phyloP scores from a whole-genome alignment of 2,329 filamentous ascomycete genomes.

The Xylaria hypoxylon region DNA sequence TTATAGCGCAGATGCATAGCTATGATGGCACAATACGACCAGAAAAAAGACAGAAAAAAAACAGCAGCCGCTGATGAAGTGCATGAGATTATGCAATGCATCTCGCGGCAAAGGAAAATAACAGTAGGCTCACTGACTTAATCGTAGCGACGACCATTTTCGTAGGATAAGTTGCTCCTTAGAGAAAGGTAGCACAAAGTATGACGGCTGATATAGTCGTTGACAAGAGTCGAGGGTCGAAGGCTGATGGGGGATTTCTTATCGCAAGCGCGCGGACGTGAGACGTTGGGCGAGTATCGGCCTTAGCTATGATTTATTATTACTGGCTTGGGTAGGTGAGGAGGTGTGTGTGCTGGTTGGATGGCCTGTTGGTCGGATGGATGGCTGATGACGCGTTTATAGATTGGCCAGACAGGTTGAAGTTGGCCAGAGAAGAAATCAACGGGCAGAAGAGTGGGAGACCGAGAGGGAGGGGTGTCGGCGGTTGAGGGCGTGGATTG shows the following conservation, averaged over 20 bases:
- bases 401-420: conserved; percentile 11
- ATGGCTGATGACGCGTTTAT: conserved; percentile 4
- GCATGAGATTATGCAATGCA: conserved; percentile 28
- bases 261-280: conserved; percentile 45
- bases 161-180: conserved; percentile 43
- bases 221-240: conserved; percentile 26
- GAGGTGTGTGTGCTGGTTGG: conserved; percentile 9
- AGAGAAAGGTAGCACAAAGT: conserved; percentile 19
- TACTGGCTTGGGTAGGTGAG: conserved; percentile 36
- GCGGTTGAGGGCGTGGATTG: conserved; percentile 32
- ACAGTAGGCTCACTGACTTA: conserved; percentile 62
- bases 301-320: conserved; percentile 39
- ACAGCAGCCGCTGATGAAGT: conserved; percentile 19
- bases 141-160: conserved; percentile 73
- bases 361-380: conserved; percentile 15
- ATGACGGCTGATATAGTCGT: conserved; percentile 24
- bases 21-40: conserved; percentile 24
- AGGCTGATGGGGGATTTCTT: conserved; percentile 38
- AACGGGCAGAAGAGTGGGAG: conserved; percentile 28
- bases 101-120: conserved; percentile 26
- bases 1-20: conserved; percentile 30
- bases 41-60: conserved; percentile 1
- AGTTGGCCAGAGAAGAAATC: conserved; percentile 16
- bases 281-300: conserved; percentile 46
- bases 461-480: conserved; percentile 39